phyloP scores from a whole-genome alignment of 768 basidiomycete species.

The Hirschioporus abietinus region DNA sequence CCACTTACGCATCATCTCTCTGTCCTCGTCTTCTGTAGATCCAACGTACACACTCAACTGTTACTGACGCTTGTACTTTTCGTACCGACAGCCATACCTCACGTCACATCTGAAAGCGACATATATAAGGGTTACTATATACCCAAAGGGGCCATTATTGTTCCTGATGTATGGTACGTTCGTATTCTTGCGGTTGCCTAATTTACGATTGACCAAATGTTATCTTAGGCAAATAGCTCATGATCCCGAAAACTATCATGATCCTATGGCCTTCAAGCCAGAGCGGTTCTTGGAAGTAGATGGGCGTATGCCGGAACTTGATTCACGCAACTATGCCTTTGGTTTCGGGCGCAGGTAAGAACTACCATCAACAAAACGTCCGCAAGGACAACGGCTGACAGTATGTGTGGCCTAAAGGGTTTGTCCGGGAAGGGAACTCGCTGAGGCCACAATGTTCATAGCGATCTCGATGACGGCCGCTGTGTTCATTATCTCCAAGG shows the following conservation, averaged over 20 bases:
- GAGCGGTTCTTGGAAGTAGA: slow-evolving; percentile 20
- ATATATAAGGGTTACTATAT: slow-evolving; percentile 29
- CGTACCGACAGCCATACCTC: slow-evolving; percentile 22
- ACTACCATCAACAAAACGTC: too few relatives aligned
- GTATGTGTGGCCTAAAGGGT: slow-evolving; percentile 9
- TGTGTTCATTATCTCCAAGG: slow-evolving; percentile 28
- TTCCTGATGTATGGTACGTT: not conserved
- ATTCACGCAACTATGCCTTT: not conserved
- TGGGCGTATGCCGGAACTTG: not conserved
- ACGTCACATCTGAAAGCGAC: slow-evolving; percentile 27
- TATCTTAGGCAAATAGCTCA: slow-evolving; percentile 26
- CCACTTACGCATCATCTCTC: too few relatives aligned
- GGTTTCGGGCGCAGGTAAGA: not conserved
- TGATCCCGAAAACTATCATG: slow-evolving; percentile 23
- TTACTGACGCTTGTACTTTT: not conserved
- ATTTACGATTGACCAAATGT: not conserved
- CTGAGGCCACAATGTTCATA: slow-evolving; percentile 31
- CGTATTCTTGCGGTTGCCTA: not conserved
- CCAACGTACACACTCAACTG: not conserved
- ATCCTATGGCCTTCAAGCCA: slow-evolving; percentile 24
- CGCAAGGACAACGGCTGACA: too few relatives aligned
- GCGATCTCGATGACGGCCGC: slow-evolving; percentile 33
- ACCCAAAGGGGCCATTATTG: slow-evolving; percentile 11
- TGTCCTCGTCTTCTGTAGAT: not conserved
- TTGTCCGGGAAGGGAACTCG: slow-evolving; percentile 39